Evolutionary conservation across 306 rosid species (phyloP), one percentile per base, ranked within the genome.

Genomic region (Mimosa bimucronata): DNA sequence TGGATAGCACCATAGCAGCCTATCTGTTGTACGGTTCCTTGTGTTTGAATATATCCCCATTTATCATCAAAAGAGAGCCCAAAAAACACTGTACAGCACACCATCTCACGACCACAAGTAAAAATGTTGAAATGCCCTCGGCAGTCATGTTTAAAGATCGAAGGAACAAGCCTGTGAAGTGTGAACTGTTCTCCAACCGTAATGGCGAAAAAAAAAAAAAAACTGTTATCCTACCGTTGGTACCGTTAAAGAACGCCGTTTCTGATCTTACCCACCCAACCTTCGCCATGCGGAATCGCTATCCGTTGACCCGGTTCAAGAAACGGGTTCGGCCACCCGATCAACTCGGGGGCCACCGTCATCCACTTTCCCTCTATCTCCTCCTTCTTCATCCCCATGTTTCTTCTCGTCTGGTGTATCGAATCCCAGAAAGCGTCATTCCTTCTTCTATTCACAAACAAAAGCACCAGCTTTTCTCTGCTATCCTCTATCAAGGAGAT

Each of bases 361-460:
- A 89, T 75, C 88, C 82, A 88, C 86, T 77, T 77, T 60, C 82
- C 85, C 70, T 84, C 90, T 5, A 81, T 88, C 68, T 75, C 77
- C 23, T 55, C 68, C 83, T 81, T 87, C 88, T n/a, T 67, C 66
- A n/a, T 60, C 86, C 60, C 21, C 26, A 84, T 77, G 80, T 84
- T 73, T 55, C 0, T 38, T 84, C 77, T 88, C 1, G 72, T 84
- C 46, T 66, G 30, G 8, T 58, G n/a, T 1, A 94, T 62, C 89
- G 84, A 78, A 12, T 91, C 94, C 98, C 97, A 94, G 5, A 92
- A 86, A 48, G 74, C 84, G 30, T 79, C 86, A 29, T 91, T 88
- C 78, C 48, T 88, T 7, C 12, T 83, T 34, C 88, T 79, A 41
- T 88, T 89, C 55, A 85, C 89, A 30, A 94, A 94, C 89, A 94